Evolutionary conservation across 441 rosid species (phyloP), one percentile per base, ranked within the genome.

Genomic region (Omphalea diandra): DNA sequence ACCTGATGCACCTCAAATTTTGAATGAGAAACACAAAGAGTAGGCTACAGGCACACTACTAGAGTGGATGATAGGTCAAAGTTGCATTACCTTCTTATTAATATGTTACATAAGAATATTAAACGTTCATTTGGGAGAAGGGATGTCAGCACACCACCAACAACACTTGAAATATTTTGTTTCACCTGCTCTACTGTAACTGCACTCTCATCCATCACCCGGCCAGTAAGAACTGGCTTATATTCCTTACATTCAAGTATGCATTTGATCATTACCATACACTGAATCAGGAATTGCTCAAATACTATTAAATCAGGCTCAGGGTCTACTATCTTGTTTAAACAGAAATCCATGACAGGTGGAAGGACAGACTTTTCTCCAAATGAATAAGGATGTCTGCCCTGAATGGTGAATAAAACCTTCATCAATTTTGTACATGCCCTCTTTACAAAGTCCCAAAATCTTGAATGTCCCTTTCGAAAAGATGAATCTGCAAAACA

Each of bases 21-120:
- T n/a, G 20, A 2, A 20, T 18, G 56, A 70, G 4, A 44, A 40
- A 69, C 17, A 50, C 29, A 65, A 12, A 32, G 17, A 26, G 27
- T 12, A 3, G 41, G 26, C 31, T 49, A 52, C 27, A 49, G 38
- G 62, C 56, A 72, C 63, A 41, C 17, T 12, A 24, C 36, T 57
- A 33, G 14, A 65, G 26, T 17, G 46, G 65, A 58, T 36, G 33
- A 50, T 24, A 64, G 63, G 70, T 26, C 41, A 60, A n/a, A n/a
- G n/a, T n/a, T n/a, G n/a, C n/a, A n/a, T 76, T 85, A 96, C 99
- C 99, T 91, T 84, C 97, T 86, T 72, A 96, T 89, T 81, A 96
- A 84, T 71, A 93, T 82, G 75, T 87, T 93, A 79, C 99, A 96
- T 75, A 96, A 70, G 64, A 84, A 83, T 64, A 96, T 80, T 69